Conservation (phyloP, 2,329 filamentous ascomycete species). For the Aureobasidium sp. region DNA sequence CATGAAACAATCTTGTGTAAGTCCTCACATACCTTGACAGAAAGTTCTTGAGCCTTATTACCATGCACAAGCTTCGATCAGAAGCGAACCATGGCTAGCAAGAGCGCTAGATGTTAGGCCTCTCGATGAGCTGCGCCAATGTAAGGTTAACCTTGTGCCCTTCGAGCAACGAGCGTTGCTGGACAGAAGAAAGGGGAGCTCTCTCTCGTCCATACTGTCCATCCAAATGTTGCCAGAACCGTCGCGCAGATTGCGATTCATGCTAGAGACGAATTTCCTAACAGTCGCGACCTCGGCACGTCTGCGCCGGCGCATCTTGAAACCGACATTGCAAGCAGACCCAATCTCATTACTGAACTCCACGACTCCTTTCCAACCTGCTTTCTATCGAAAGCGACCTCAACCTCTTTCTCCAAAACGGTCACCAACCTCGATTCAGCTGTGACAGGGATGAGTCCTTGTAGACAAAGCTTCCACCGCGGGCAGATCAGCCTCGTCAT, state of each 20-base stretch:
- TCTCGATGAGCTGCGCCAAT: background rate
- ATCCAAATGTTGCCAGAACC: background rate
- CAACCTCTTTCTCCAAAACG: background rate
- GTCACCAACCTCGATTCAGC: background rate
- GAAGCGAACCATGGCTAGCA: background rate
- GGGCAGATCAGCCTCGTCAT: conserved; percentile 9
- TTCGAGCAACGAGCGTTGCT: background rate
- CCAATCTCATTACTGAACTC: background rate
- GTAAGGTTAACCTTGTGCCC: background rate
- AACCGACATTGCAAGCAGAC: background rate
- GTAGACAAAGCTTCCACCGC: background rate
- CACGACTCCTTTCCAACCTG: background rate
- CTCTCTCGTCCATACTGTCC: background rate
- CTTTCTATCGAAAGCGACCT: background rate
- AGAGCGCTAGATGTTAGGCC: background rate
- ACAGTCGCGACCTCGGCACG: conserved; percentile 6
- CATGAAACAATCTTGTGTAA: background rate
- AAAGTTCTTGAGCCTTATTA: background rate
- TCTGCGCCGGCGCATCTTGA: conserved; percentile 5
- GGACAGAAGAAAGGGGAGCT: background rate
- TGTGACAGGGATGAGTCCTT: background rate
- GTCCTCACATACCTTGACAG: background rate
- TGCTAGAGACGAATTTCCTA: background rate
- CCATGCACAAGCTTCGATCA: background rate
- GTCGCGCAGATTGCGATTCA: conserved; percentile 2